phyloP scores from a whole-genome alignment of 345 rosid genomes.

The Eucalyptus coolabah region DNA sequence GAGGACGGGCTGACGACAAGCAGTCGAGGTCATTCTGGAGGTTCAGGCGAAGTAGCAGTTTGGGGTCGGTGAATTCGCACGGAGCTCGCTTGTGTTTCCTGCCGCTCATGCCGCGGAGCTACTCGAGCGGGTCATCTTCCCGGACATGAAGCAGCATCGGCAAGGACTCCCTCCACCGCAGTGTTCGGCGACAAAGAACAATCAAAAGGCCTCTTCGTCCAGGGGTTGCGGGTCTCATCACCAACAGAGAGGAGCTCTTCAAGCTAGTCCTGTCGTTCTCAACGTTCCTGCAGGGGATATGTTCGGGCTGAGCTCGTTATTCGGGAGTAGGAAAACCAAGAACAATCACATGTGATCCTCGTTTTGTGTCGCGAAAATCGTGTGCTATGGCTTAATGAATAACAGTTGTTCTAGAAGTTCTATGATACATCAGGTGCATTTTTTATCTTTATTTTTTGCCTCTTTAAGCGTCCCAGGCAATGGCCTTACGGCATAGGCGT shows the following conservation, averaged over 20 bases:
- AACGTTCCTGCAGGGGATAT: neutral
- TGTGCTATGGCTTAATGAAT: neutral
- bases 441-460: neutral
- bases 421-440: neutral
- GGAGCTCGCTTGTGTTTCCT: neutral
- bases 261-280: neutral
- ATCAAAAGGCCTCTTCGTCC: neutral
- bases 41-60: neutral
- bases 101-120: conserved; percentile 3
- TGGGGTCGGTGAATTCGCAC: neutral
- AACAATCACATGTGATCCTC: neutral
- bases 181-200: neutral
- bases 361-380: neutral
- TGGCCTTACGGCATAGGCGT: neutral
- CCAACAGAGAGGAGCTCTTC: neutral
- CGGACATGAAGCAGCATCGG: neutral
- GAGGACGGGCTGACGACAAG: neutral
- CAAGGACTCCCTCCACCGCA: neutral
- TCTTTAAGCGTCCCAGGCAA: neutral
- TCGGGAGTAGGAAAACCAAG: neutral
- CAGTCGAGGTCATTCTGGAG: neutral
- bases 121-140: neutral
- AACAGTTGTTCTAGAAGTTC: neutral
- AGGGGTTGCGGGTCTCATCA: neutral
- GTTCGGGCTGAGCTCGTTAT: neutral